Evolutionary conservation across 208 protist species (phyloP), one percentile per base, ranked within the genome.

Genomic region (Novymonas esmeraldas): DNA sequence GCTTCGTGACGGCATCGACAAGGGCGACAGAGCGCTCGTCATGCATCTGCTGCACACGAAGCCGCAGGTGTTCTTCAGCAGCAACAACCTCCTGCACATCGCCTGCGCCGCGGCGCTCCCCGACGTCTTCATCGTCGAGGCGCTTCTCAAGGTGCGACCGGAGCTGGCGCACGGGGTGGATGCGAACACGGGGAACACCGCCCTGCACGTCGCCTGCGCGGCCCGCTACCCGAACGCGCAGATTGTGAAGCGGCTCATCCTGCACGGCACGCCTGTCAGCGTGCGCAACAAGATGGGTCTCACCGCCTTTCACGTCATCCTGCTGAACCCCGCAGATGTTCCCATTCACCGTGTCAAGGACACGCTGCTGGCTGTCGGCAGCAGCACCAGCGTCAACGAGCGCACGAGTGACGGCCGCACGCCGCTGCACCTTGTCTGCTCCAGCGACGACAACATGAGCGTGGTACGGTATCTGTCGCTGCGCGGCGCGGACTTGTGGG

Each of bases 291-390:
- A 39, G 6, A 55, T 48, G 2, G 82, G 82, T 7, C 62, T 78
- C 46, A 79, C 82, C 0, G 67, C 82, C 0, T 82, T 88, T 14
- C 82, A 88, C 46, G 6, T 84, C 3, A 66, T 67, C n/a, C 48
- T 82, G 28, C 58, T 81, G 61, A 85, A 85, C 61, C 6, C 2
- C 2, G 59, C 55, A 10, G 79, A 85, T 36, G 20, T 20, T 36
- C 34, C 55, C 1, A 16, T 18, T n/a, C 16, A 81, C 61, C 42
- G 61, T 3, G 64, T 82, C 13, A 78, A 80, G 55, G 78, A 82
- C 36, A 65, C 63, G 0, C 65, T 88, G n/a, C 67, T 88, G 11
- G 38, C 56, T 0, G 24, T 78, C 0, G 82, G 78, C 24, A 57
- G 46, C 24, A 62, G 41, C 14, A n/a, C n/a, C n/a, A 44, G 58